Evolutionary conservation across 116 monocot species (phyloP), one percentile per base, ranked within the genome.

Genomic region (Phalaenopsis hybrid): DNA sequence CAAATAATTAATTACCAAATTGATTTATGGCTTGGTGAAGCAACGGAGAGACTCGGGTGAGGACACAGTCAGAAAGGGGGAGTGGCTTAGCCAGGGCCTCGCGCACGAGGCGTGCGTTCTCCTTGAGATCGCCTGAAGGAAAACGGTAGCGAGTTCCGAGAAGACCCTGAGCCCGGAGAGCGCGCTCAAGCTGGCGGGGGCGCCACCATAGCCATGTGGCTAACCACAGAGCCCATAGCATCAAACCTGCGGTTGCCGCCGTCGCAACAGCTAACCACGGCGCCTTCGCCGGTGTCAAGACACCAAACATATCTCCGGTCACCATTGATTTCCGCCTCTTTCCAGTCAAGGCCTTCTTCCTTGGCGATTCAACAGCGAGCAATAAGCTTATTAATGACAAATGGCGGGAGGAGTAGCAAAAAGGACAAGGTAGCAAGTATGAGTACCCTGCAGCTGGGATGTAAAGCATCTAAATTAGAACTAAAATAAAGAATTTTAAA

Each of bases 141-240:
- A 75, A 77, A 1, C 80, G 83, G 57, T 86, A 86, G 34, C 34
- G 45, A 31, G 65, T 80, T 55, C 86, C 86, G 0, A 18, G 21
- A 7, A 86, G 59, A 0, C 86, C 86, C 79, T 86, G 86, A 7
- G 80, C 25, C 44, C 87, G 57, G 17, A 87, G 84, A 33, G 28
- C 57, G 4, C 81, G 74, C 58, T 81, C 87, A 15, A 84, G 81
- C 68, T 63, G 76, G 49, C 79, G 68, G 13, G 87, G 87, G 50
- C 79, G 31, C 81, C 72, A 61, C 84, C 81, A 84, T 57, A 76
- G 76, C 86, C 85, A 81, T 17, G 76, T 0, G 73, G 44, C 75
- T 34, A 41, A 11, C 37, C 59, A 25, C 15, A 70, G 81, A 18
- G 44, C 75, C 61, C 57, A 75, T 9, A 75, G 20, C 43, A 75